A percentile compares a stretch with the other conserved stretches of the same genome.
Evolutionary conservation across 805 yeast species (phyloP).

Genomic region (Pichia pseudocactophila): DNA sequence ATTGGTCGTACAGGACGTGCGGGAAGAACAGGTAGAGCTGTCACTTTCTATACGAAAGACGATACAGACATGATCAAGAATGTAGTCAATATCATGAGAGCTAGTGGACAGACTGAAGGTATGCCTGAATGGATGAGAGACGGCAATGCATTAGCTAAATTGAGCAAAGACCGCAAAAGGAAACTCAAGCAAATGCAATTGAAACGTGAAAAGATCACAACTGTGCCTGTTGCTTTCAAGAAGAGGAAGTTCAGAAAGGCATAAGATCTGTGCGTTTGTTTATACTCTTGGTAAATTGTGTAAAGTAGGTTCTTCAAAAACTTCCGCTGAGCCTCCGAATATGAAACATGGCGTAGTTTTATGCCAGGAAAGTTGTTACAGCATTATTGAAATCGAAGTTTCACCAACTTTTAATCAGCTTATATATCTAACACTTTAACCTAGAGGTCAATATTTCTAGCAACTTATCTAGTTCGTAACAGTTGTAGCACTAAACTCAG

Average conservation of each 20-base stretch:
- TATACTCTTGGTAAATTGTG: no score
- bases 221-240: slow-evolving; percentile 76
- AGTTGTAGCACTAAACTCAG: no score
- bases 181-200: slow-evolving; percentile 46
- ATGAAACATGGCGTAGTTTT: no score
- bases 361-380: no score
- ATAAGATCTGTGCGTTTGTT: not conserved
- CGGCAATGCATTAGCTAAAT: slow-evolving; percentile 46
- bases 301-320: no score
- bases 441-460: no score
- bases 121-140: slow-evolving; percentile 73
- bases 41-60: slow-evolving; percentile 89
- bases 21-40: slow-evolving; percentile 76
- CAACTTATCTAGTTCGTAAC: no score
- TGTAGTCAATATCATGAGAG: slow-evolving; percentile 90
- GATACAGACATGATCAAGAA: slow-evolving; percentile 71
- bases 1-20: slow-evolving; percentile 99
- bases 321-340: no score
- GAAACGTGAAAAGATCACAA: slow-evolving; percentile 69
- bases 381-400: no score
- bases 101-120: slow-evolving; percentile 62
- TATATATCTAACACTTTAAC: no score
- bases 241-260: slow-evolving; percentile 35
- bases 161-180: slow-evolving; percentile 55
- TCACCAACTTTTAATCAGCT: no score